phyloP scores from a whole-genome alignment of 2,329 filamentous ascomycete species.

The Curvularia sp. region DNA sequence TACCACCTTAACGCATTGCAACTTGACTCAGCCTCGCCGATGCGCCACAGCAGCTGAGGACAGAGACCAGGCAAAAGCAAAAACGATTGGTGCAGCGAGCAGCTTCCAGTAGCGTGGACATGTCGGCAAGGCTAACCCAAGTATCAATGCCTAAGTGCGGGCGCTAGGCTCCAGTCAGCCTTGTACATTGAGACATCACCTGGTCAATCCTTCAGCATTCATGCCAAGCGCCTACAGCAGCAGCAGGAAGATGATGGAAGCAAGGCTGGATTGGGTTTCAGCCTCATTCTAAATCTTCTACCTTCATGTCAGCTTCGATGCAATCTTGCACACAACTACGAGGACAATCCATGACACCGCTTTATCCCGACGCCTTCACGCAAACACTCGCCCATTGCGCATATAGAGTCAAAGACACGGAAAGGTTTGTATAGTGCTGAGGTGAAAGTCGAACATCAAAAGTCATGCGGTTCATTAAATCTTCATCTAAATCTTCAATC shows the following conservation, averaged over 20 bases:
- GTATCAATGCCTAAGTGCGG: neutral
- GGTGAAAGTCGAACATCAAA: neutral
- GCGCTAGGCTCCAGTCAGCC: constrained; percentile 2
- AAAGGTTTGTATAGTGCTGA: neutral
- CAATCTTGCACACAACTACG: neutral
- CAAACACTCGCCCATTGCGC: neutral
- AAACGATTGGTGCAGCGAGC: neutral
- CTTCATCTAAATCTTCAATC: constrained; percentile 29
- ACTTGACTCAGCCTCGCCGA: neutral
- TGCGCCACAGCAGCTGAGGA: neutral
- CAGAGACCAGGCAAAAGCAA: neutral
- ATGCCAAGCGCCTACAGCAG: neutral
- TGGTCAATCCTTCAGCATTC: neutral
- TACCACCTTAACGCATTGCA: neutral
- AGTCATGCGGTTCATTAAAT: neutral
- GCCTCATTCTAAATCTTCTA: neutral
- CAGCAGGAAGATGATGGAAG: neutral
- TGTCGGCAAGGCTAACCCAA: neutral
- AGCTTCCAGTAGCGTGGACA: neutral
- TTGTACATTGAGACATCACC: neutral
- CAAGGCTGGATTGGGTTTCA: neutral
- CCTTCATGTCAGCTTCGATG: neutral
- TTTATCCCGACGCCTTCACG: no score
- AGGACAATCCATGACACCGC: neutral
- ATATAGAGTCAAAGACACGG: no score